Conservation (phyloP, 495 filamentous ascomycete genomes). For the Podospora fimiseda region DNA sequence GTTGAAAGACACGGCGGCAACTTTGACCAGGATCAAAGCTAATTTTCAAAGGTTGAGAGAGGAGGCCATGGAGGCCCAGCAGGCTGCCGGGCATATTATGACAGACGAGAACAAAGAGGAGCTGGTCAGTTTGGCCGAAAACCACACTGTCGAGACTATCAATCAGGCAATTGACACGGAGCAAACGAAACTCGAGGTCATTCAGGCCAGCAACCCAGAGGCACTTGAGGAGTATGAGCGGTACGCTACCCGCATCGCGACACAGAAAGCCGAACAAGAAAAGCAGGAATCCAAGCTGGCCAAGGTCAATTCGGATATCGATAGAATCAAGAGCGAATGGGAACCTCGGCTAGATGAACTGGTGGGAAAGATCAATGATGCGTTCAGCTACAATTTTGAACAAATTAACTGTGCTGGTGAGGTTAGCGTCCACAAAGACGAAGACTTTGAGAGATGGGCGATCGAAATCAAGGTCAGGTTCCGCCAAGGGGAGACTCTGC, state of each 20-base stretch:
- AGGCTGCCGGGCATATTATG: constrained; percentile 12
- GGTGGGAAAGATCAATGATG: constrained; percentile 73
- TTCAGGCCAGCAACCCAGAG: constrained; percentile 70
- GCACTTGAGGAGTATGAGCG: constrained; percentile 75
- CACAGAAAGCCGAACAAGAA: constrained; percentile 33
- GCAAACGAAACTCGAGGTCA: constrained; percentile 65
- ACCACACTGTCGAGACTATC: constrained; percentile 55
- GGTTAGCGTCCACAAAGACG: constrained; percentile 72
- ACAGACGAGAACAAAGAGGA: constrained; percentile 24
- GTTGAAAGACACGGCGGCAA: constrained; percentile 38
- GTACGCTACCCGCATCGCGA: constrained; percentile 49
- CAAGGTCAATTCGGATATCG: constrained; percentile 49
- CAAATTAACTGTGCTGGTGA: constrained; percentile 95
- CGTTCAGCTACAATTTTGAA: constrained; percentile 83
- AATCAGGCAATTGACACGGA: constrained; percentile 69
- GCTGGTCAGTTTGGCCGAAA: constrained; percentile 28
- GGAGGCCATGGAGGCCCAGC: constrained; percentile 16
- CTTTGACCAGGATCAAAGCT: constrained; percentile 10
- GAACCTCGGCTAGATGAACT: constrained; percentile 79
- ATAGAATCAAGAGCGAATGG: constrained; percentile 56
- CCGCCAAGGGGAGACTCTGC: constrained; percentile 76
- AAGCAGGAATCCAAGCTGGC: constrained; percentile 46
- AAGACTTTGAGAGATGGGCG: constrained; percentile 88
- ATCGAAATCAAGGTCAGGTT: constrained; percentile 94
- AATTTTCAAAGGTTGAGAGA: constrained; percentile 25